Conservation (phyloP, 805 yeast species). For the Hanseniaspora lachancei region DNA sequence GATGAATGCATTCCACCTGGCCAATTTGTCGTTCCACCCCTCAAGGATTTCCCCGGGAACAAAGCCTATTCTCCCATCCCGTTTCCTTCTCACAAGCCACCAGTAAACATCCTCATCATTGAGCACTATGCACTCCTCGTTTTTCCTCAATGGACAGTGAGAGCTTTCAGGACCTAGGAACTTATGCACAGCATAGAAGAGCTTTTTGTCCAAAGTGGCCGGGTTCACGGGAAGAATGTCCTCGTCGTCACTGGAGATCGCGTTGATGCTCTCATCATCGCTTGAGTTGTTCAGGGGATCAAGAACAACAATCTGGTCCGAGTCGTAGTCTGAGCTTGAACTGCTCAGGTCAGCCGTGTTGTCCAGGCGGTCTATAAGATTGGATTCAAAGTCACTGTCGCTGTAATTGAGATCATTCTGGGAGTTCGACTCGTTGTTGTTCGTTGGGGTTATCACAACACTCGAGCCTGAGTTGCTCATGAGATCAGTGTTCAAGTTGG, state of each 20-base stretch:
- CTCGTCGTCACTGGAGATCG: constrained; percentile 23
- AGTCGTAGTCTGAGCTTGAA: background rate
- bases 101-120: constrained; percentile 90
- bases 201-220: constrained; percentile 73
- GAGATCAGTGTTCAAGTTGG: background rate
- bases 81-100: constrained; percentile 69
- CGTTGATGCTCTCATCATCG: constrained; percentile 22
- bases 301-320: background rate
- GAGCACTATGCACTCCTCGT: constrained; percentile 68
- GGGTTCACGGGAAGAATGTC: constrained; percentile 33
- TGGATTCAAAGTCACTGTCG: constrained; percentile 12
- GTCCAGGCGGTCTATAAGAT: constrained; percentile 6
- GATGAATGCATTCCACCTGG: constrained; percentile 81
- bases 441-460: constrained; percentile 11
- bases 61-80: constrained; percentile 69
- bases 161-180: constrained; percentile 88
- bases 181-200: constrained; percentile 73
- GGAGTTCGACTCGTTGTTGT: background rate
- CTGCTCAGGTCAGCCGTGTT: background rate
- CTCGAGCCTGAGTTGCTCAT: constrained; percentile 8
- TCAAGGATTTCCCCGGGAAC: constrained; percentile 94
- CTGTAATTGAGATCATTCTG: constrained; percentile 11
- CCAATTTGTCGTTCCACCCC: constrained; percentile 80
- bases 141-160: constrained; percentile 66
- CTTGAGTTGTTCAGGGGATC: constrained; percentile 17